A percentile compares a stretch with the other conserved stretches of the same genome.
phyloP scores from a whole-genome alignment of 2,329 filamentous ascomycete species.

The Colletotrichum ledebouriae region DNA sequence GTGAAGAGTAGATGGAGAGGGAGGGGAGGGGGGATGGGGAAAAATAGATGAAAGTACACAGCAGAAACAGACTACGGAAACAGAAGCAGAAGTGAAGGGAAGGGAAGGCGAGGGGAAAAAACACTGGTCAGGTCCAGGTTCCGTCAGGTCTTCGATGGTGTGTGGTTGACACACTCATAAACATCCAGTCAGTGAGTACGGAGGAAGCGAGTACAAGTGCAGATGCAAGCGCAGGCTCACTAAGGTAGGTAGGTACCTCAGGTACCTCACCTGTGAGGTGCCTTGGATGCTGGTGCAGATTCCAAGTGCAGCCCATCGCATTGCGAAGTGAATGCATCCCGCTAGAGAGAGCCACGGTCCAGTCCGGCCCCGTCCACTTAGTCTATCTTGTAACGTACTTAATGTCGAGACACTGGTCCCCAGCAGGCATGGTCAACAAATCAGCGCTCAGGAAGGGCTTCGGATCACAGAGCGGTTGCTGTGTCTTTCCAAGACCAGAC shows the following conservation, averaged over 20 bases:
- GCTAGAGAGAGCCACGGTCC: slow-evolving; percentile 29
- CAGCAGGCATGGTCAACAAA: slow-evolving; percentile 29
- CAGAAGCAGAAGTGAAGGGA: slow-evolving; percentile 24
- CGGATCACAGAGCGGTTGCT: slow-evolving; percentile 32
- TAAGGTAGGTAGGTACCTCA: not conserved
- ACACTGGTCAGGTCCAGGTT: slow-evolving; percentile 8
- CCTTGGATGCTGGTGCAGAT: slow-evolving; percentile 3
- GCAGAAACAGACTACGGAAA: slow-evolving; percentile 21
- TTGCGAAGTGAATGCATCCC: slow-evolving; percentile 19
- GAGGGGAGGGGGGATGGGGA: slow-evolving; percentile 7
- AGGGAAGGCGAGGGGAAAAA: slow-evolving; percentile 6
- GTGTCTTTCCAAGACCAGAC: slow-evolving; percentile 7
- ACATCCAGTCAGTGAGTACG: slow-evolving; percentile 7
- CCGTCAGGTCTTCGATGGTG: slow-evolving; percentile 3
- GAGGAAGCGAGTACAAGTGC: not conserved
- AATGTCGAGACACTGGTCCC: slow-evolving; percentile 24
- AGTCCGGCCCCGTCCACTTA: slow-evolving; percentile 37
- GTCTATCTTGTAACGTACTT: slow-evolving; percentile 4
- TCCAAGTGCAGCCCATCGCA: slow-evolving; percentile 1
- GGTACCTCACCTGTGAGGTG: not conserved
- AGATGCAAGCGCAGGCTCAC: not conserved
- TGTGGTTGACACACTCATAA: slow-evolving; percentile 25
- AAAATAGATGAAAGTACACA: slow-evolving; percentile 4
- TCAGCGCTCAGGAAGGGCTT: slow-evolving; percentile 34
- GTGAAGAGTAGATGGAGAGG: slow-evolving; percentile 14